Evolutionary conservation across 176 grass and related monocot species (phyloP), one percentile per base, ranked within the genome.

Genomic region (Areca catechu): DNA sequence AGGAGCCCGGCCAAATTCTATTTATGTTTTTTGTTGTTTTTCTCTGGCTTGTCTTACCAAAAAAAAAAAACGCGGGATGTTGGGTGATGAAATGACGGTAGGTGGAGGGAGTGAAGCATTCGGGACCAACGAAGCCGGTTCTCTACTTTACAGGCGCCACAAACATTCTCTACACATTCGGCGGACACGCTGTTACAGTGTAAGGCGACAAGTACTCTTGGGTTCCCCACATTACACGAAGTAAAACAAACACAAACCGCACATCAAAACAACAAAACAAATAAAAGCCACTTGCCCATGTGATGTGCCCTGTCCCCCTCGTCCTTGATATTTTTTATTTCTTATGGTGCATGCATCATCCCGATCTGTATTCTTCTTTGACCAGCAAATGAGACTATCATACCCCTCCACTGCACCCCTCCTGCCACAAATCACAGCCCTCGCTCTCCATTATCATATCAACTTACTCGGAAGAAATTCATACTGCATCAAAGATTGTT

Each of bases 181-280:
- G 78, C 14, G 78, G 78, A 5, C 78, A 81, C 67, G 78, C 78
- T 50, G 78, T 81, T 24, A 81, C 78, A 20, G 78, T 81, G 78
- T 81, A 81, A 81, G 78, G 63, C 48, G 19, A 66, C 82, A 82
- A 25, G 3, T 3, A 16, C 57, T 50, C 55, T 29, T 60, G 16
- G 10, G 12, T 21, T 67, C n/a, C 51, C 7, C 50, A 34, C 54
- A 43, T 4, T 67, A 54, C 65, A 43, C 25, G 14, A 55, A 27
- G 54, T 51, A 67, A 37, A 67, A 14, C 51, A 51, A 50, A 51
- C 51, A 12, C 34, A 43, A 67, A 22, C n/a, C 21, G 14, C 51
- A 53, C 34, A 30, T 49, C 17, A 18, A 48, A 18, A 47, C 20
- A 47, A 4, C 19, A 20, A 43, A 47, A 14, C 19, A 7, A 20